Evolutionary conservation across 768 basidiomycete genomes (phyloP), one percentile per base, ranked within the genome.

Genomic region (Fomitopsis pulvina): DNA sequence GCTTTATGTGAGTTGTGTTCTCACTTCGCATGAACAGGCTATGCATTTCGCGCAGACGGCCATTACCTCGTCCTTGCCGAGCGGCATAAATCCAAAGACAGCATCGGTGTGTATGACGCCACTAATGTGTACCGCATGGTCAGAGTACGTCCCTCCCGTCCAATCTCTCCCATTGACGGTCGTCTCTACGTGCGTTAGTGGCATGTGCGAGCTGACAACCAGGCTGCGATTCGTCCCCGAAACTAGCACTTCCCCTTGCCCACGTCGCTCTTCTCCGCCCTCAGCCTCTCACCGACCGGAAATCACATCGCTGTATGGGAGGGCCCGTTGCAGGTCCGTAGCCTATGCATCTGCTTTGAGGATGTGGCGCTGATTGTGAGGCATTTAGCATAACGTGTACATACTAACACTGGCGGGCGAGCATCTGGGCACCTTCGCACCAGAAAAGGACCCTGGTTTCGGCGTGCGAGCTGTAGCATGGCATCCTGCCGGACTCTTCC

Each of bases 21-120:
- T n/a, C n/a, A n/a, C n/a, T n/a, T n/a, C n/a, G n/a, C n/a, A n/a
- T n/a, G 27, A 39, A 34, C 48, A 91, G 89, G 85, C 30, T 88
- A 84, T 64, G 75, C 85, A 22, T 92, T 91, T 63, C 79, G 87
- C 38, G 65, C 79, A 26, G 91, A 94, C 67, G 85, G 84, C 2
- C 81, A 83, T 11, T 93, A 93, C 65, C 85, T 95, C 58, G 70
- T 92, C 21, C 69, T 95, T 4, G 92, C 87, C 4, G 93, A 96
- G 63, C 77, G 90, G 20, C 92, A 95, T 63, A 86, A 86, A 57
- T 93, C 90, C 1, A 92, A 86, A 65, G 92, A 95, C 59, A 86
- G 85, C 0, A 63, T 92, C 0, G 90, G 91, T 21, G 70, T 96
- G 3, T 96, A 97, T 62, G 92, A 95, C 60, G 71, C 79, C 2